A percentile compares a stretch with the other conserved stretches of the same genome.
Conservation (phyloP, 345 rosid species). For the Psidium friedrichsthalianum region DNA sequence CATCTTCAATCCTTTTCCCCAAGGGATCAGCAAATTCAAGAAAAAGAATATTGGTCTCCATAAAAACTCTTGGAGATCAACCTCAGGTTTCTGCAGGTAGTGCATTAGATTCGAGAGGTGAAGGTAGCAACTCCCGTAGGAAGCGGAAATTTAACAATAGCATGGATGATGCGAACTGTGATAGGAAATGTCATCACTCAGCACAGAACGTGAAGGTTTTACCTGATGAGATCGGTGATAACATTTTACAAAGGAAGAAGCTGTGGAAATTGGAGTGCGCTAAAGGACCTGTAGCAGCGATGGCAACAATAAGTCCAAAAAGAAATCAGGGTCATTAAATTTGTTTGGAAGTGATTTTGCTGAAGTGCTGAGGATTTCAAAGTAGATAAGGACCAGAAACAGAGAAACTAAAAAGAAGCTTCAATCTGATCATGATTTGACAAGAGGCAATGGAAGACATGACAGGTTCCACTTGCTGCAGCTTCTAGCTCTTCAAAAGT, state of each 20-base stretch:
- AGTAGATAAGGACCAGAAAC: constrained; percentile 7
- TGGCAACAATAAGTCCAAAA: constrained; percentile 6
- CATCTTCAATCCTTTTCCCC: constrained; percentile 6
- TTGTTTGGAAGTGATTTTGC: constrained; percentile 12
- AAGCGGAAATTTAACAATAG: constrained; percentile 31
- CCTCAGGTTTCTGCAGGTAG: constrained; percentile 28
- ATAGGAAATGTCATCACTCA: neutral
- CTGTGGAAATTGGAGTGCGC: constrained; percentile 12
- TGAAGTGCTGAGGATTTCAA: constrained; percentile 19
- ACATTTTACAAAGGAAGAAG: constrained; percentile 22
- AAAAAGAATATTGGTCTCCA: neutral
- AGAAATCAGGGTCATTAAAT: neutral
- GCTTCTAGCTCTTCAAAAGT: constrained; percentile 61
- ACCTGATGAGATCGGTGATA: constrained; percentile 28
- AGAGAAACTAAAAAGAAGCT: constrained; percentile 5
- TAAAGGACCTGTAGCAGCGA: constrained; percentile 7
- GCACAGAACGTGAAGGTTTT: constrained; percentile 7
- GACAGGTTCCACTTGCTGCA: constrained; percentile 28
- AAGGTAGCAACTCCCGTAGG: constrained; percentile 15
- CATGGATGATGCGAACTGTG: constrained; percentile 14
- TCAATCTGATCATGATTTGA: constrained; percentile 12
- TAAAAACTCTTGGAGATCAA: constrained; percentile 20
- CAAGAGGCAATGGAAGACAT: constrained; percentile 23
- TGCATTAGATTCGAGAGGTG: constrained; percentile 27
- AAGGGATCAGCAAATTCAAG: constrained; percentile 14